Base-by-base conservation (phyloP, 169 alveolate species). In the Eimeria sp. region DNA sequence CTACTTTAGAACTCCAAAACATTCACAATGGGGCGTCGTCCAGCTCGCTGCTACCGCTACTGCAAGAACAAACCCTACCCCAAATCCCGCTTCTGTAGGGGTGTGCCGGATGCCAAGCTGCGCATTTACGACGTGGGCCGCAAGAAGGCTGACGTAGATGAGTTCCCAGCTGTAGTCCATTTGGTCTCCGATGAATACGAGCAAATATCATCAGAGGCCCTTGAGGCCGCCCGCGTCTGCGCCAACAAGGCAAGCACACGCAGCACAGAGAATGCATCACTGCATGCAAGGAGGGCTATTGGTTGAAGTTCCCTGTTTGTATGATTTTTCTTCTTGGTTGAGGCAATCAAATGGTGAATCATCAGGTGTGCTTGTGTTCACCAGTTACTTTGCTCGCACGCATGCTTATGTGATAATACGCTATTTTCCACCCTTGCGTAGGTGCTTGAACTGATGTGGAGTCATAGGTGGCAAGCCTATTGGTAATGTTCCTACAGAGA, bases 141-240 rank as follows among this genome's bases (percentile, higher is more conserved):
- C 96, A 99, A 99, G 99, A 99, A 98, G 96, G 99, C 99, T 40
- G 99, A 98, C 82, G 99, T 98, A 86, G 99, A 99, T 63, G 99
- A 98, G 96, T 99, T 99, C 99, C 99, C 99, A 82, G 98, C 98
- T 95, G 99, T 98, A 58, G 99, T 99, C 51, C 99, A 99, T 97
- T 97, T 99, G 96, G 99, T 96, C 87, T 99, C 99, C 54, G 99
- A 99, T 91, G 99, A 99, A 98, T 98, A 99, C 97, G 99, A 99
- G 97, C 99, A 99, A 98, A 97, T 99, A 72, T 98, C 99, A 34
- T 98, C 99, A n/a, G 99, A 99, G 97, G 99, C 99, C 9, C 98
- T 99, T 57, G 99, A 99, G 97, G 99, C 99, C 25, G 99, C 99
- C 83, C 99, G 99, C 97, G 99, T 99, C 83, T 99, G 99, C 94